These are phyloP conservation scores for Echites panduratus DNA, from an alignment of 257 asterid genomes.

Conservation along the genomic window DNA sequence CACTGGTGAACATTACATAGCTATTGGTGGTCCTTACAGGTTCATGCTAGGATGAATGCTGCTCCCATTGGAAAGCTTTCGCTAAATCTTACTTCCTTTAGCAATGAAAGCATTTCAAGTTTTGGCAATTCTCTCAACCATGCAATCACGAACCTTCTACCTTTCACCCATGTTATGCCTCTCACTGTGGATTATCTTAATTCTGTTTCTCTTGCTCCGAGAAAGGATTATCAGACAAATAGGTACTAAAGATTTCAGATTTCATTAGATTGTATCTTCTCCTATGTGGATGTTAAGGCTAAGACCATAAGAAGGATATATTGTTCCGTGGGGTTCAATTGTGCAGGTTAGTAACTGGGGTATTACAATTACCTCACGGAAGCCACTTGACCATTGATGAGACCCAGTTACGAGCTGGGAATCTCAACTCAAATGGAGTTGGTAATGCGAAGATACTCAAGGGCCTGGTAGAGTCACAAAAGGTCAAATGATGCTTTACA, in stretches of 20 bases:
- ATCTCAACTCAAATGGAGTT: conserved; percentile 60
- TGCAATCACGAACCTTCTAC: conserved; percentile 54
- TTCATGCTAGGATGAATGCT: conserved; percentile 66
- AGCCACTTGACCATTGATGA: conserved; percentile 80
- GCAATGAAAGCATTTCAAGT: conserved; percentile 56
- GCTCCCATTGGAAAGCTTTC: conserved; percentile 83
- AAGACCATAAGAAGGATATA: background rate
- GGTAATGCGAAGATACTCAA: conserved; percentile 57
- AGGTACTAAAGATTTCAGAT: conserved; percentile 37
- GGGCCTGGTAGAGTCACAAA: conserved; percentile 57
- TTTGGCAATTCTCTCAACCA: conserved; percentile 51
- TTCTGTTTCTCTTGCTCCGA: conserved; percentile 61
- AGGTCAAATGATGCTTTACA: conserved; percentile 34
- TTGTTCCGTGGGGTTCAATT: conserved; percentile 3
- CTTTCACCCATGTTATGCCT: conserved; percentile 60
- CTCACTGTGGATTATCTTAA: conserved; percentile 72
- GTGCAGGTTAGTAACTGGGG: conserved; percentile 57
- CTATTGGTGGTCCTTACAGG: conserved; percentile 36
- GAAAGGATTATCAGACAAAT: conserved; percentile 75
- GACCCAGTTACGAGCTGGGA: conserved; percentile 57
- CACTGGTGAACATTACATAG: background rate
- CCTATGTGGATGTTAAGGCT: background rate
- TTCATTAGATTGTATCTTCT: background rate
- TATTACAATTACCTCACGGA: conserved; percentile 82
- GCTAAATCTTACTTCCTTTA: conserved; percentile 66